Evolutionary conservation across 2,329 filamentous ascomycete genomes (phyloP).

Genomic region (Truncatella angustata): DNA sequence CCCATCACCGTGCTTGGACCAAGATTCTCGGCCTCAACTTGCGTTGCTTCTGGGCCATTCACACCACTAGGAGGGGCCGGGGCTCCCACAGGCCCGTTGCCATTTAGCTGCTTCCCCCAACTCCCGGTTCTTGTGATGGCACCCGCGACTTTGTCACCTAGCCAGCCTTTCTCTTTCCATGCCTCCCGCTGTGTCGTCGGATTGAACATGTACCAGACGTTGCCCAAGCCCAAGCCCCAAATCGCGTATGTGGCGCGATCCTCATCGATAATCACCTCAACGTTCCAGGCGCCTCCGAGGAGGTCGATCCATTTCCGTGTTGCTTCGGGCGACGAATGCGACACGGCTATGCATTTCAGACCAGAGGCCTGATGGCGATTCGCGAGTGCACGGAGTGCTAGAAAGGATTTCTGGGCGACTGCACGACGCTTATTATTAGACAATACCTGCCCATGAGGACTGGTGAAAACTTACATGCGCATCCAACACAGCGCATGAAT

Average conservation of each 20-base stretch:
- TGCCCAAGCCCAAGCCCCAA: slow-evolving; percentile 55
- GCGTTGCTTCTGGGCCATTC: slow-evolving; percentile 39
- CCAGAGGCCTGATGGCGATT: slow-evolving; percentile 44
- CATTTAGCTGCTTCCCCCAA: slow-evolving; percentile 1
- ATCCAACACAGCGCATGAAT: slow-evolving; percentile 54
- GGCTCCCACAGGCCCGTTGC: slow-evolving; percentile 14
- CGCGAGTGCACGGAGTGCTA: slow-evolving; percentile 52
- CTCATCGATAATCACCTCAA: slow-evolving; percentile 55
- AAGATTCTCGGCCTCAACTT: slow-evolving; percentile 25
- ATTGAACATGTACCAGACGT: slow-evolving; percentile 52
- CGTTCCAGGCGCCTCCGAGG: slow-evolving; percentile 55
- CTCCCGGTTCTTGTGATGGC: slow-evolving; percentile 38
- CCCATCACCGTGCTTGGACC: slow-evolving; percentile 46
- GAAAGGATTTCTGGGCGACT: slow-evolving; percentile 58
- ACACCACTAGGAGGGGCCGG: slow-evolving; percentile 27
- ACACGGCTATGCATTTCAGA: slow-evolving; percentile 56
- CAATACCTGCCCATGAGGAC: no score
- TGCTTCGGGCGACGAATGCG: slow-evolving; percentile 55
- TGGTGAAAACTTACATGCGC: slow-evolving; percentile 46
- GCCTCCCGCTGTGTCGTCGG: slow-evolving; percentile 50
- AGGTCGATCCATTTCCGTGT: slow-evolving; percentile 57
- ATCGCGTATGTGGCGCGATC: slow-evolving; percentile 55
- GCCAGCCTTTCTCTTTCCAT: slow-evolving; percentile 55
- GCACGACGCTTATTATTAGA: no score
- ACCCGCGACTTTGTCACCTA: slow-evolving; percentile 48